phyloP scores from a whole-genome alignment of 768 basidiomycete species.

The Amanita inopinata region DNA sequence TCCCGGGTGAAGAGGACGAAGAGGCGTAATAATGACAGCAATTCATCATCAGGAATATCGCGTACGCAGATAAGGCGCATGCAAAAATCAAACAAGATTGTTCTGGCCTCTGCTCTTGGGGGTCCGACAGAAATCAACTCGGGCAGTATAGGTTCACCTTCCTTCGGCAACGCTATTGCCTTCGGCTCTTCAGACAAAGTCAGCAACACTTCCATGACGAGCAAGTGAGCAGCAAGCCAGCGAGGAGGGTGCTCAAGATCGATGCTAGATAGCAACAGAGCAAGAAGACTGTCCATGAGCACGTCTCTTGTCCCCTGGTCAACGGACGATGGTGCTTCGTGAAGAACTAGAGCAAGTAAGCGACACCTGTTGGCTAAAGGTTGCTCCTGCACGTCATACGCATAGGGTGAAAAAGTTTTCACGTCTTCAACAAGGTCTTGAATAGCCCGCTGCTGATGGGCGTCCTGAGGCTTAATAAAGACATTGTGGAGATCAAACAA shows the following conservation, averaged over 20 bases:
- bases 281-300: conserved; percentile 61
- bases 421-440: conserved; percentile 71
- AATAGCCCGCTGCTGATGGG: conserved; percentile 57
- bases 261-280: conserved; percentile 49
- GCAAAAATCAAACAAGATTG: conserved; percentile 67
- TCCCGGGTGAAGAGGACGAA: conserved; percentile 81
- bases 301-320: conserved; percentile 40
- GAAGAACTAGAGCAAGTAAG: conserved; percentile 74
- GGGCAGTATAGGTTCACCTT: conserved; percentile 49
- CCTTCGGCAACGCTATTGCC: conserved; percentile 54
- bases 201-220: conserved; percentile 80
- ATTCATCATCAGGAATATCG: conserved; percentile 66
- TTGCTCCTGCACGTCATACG: conserved; percentile 64
- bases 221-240: conserved; percentile 82
- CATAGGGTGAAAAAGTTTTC: conserved; percentile 51
- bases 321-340: conserved; percentile 59
- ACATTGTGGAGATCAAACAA: conserved; percentile 83
- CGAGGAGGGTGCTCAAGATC: conserved; percentile 59
- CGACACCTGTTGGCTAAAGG: conserved; percentile 76
- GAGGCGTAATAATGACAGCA: conserved; percentile 72
- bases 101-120: conserved; percentile 47
- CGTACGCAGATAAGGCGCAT: conserved; percentile 57
- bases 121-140: conserved; percentile 53
- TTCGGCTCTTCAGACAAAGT: conserved; percentile 67
- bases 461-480: conserved; percentile 56